A percentile compares a stretch with the other conserved stretches of the same genome.
Conservation (phyloP, 2,329 filamentous ascomycete species). For the Alternaria conjuncta region DNA sequence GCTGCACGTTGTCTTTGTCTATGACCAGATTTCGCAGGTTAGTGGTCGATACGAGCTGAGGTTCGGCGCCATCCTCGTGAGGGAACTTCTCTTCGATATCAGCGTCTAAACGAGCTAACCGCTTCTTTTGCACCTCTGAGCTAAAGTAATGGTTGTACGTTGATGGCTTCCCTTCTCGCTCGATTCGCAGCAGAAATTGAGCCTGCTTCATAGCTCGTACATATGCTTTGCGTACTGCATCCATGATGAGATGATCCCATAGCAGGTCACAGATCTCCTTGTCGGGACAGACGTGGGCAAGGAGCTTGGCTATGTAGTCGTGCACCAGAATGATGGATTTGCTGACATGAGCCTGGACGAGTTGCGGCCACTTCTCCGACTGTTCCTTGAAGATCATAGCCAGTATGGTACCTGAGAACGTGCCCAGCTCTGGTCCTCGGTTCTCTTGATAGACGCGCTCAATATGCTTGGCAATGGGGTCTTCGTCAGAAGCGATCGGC, state of each 20-base stretch:
- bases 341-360: constrained; percentile 59
- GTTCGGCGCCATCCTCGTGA: background rate
- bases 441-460: background rate
- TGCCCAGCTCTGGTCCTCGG: constrained; percentile 3
- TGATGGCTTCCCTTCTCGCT: constrained; percentile 54
- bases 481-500: background rate
- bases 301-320: constrained; percentile 55
- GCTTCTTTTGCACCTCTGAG: constrained; percentile 42
- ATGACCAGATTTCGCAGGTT: background rate
- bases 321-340: constrained; percentile 61
- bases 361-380: constrained; percentile 59
- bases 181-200: constrained; percentile 60
- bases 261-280: constrained; percentile 52
- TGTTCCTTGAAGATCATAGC: constrained; percentile 50
- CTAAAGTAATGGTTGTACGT: constrained; percentile 64
- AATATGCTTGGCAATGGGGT: constrained; percentile 9
- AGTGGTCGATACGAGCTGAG: background rate
- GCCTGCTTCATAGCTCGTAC: constrained; percentile 57
- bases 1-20: constrained; percentile 38
- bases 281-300: constrained; percentile 56
- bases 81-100: background rate
- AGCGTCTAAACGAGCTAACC: constrained; percentile 11
- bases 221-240: constrained; percentile 57
- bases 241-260: constrained; percentile 50
- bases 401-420: constrained; percentile 18